Evolutionary conservation across 2,329 filamentous ascomycete species (phyloP), one percentile per base, ranked within the genome.

Genomic region (Ophiostoma angusticollis): DNA sequence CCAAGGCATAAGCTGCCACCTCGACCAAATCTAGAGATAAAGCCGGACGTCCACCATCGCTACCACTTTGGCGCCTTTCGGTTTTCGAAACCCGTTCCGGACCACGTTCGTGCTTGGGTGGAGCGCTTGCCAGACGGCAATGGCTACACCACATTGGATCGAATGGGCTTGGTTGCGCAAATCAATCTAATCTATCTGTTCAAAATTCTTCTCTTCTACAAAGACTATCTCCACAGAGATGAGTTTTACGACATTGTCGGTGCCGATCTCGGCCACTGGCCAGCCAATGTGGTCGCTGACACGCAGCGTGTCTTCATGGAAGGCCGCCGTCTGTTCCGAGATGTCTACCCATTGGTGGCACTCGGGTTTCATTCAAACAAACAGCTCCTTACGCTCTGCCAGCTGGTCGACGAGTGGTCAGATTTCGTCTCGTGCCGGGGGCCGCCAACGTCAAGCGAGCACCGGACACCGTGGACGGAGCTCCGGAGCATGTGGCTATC

Each of bases 221-320:
- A 16, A 5, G 27, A 25, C 14, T 14, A 12, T 11, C 17, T 16
- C 2, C 22, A 21, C 13, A 16, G 21, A 5, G 16, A 27, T 16
- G 16, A 9, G 1, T 38, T 38, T 16, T 32, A 32, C 36, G 4
- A n/a, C 3, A 24, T 21, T 3, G 36, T 38, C 9, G 36, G 22
- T n/a, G 36, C 31, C 7, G 36, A 38, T 30, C 28, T 38, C 5
- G 34, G 22, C 12, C 17, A 14, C 16, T 38, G 36, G 36, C 36
- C 29, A 3, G 22, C 14, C 12, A 4, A 27, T 4, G n/a, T 32
- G 9, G 36, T 27, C 6, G 12, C 18, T 6, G 29, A 38, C 8
- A 38, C 35, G 2, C 27, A 31, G 16, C 5, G 13, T 11, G 16
- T 37, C 19, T 37, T 37, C 18, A 21, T 37, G 13, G 14, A 24